Evolutionary conservation across 768 basidiomycete genomes (phyloP).

Genomic region (Mrakia blollopis): DNA sequence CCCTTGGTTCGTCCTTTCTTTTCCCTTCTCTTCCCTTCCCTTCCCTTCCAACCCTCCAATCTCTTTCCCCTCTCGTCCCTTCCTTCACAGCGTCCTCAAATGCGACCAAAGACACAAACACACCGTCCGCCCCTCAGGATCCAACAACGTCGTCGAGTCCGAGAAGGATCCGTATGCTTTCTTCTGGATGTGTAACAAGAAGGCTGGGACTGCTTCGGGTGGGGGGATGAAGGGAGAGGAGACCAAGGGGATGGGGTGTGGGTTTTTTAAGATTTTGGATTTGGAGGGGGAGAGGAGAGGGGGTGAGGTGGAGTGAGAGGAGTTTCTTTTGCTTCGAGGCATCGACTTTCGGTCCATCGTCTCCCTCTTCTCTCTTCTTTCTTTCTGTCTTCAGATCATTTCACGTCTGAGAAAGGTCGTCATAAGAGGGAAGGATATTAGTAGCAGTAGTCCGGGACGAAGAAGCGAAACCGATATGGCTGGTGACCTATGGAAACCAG

Average conservation of each 20-base stretch:
- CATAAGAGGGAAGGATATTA: no score
- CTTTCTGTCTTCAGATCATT: no score
- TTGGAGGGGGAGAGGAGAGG: conserved; percentile 38
- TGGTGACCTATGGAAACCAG: no score
- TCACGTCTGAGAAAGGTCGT: no score
- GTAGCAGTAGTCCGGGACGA: no score
- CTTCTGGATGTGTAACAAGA: conserved; percentile 42
- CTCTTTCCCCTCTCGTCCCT: not conserved
- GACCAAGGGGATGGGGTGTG: conserved; percentile 35
- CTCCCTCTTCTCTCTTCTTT: no score
- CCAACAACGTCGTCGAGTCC: not conserved
- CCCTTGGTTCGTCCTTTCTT: conserved; percentile 9
- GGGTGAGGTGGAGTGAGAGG: conserved; percentile 27
- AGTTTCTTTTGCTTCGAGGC: no score
- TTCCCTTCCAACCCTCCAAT: not conserved
- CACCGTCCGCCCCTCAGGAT: conserved; percentile 35
- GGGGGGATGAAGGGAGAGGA: no score
- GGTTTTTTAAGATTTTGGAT: conserved; percentile 44
- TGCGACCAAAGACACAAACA: conserved; percentile 45
- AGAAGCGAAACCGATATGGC: no score
- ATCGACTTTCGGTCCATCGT: no score
- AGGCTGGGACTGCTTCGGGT: conserved; percentile 2
- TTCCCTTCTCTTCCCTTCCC: not conserved
- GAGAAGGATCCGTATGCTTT: conserved; percentile 39
- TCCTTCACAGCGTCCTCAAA: conserved; percentile 35